Base-by-base conservation (phyloP, 1,284 basidiomycete genomes). In the Papiliotrema fonsecae region DNA sequence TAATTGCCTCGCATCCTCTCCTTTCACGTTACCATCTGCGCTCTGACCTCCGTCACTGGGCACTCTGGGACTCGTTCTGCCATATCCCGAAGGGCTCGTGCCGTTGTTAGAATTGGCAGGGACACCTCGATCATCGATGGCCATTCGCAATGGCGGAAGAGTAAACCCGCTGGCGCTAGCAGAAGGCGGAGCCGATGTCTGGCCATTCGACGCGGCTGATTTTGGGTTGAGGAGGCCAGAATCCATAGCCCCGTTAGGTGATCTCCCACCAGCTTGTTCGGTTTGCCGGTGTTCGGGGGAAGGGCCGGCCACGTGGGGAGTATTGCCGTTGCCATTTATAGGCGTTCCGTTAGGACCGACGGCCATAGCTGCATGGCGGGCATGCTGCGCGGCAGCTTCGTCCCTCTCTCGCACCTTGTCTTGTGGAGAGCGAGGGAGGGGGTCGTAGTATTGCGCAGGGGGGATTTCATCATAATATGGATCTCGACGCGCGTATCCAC, bases 111-210 rank as follows among this genome's bases (percentile, higher is more conserved):
- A 36, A 13, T 19, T n/a, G 7, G 6, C n/a, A 14, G 7, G 13
- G 7, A 9, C 22, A 6, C 37, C 45, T 6, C 24, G 7, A 10
- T 52, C 51, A n/a, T 57, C 59, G 14, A 59, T 50, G 6, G 57
- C 49, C 28, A 54, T 35, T 40, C 62, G 42, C 16, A 67, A 42
- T 4, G 64, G 62, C 0, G 64, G 64, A 11, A 67, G 39, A 2
- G 57, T 67, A 6, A 66, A 18, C 2, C 45, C 48, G 6, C 28
- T 18, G 11, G 25, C 32, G 25, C 28, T 32, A 27, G 32, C 28
- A 49, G 44, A 22, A 27, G 37, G 32, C 28, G 40, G 22, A 35
- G 21, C 39, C n/a, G 36, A 22, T 39, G 11, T 47, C 14, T 14
- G 18, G 19, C 19, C 24, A 27, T 36, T 9, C 11, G 44, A 16